Conservation (phyloP, 1,139 yeast genomes). For the Eremothecium sinecaudum region DNA sequence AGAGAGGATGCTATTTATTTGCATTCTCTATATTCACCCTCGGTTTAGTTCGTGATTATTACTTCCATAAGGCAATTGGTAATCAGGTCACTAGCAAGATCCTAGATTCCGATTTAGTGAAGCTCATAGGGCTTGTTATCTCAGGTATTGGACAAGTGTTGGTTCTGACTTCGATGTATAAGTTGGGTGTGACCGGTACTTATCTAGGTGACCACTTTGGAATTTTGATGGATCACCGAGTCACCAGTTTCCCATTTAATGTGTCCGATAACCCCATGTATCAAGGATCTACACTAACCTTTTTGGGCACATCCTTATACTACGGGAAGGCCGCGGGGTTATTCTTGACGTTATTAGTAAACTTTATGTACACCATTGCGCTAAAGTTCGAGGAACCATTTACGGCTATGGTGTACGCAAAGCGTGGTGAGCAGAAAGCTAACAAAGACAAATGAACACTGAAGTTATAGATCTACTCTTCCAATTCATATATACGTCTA, state of each 20-base stretch:
- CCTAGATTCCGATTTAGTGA: constrained; percentile 35
- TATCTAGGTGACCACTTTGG: constrained; percentile 97
- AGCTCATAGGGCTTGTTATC: constrained; percentile 37
- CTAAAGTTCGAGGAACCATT: constrained; percentile 90
- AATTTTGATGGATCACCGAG: constrained; percentile 80
- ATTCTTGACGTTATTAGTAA: constrained; percentile 60
- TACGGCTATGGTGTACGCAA: constrained; percentile 78
- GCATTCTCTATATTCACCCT: constrained; percentile 75
- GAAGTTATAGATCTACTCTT: too few relatives aligned
- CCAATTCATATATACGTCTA: too few relatives aligned
- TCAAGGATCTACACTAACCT: constrained; percentile 80
- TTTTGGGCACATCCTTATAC: constrained; percentile 84
- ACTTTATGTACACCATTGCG: constrained; percentile 74
- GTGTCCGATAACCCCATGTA: constrained; percentile 93
- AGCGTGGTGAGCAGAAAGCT: constrained; percentile 40
- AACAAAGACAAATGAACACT: constrained; percentile 16
- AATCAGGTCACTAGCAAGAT: constrained; percentile 42
- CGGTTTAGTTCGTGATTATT: constrained; percentile 72
- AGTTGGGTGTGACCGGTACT: constrained; percentile 93
- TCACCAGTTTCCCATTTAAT: constrained; percentile 90
- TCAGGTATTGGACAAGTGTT: constrained; percentile 69
- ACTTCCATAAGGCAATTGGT: constrained; percentile 61
- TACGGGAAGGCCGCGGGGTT: constrained; percentile 87
- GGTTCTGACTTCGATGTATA: constrained; percentile 80
- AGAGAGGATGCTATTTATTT: constrained; percentile 70